Conservation (phyloP, 2,329 filamentous ascomycete genomes). For the Fusarium nodosum region DNA sequence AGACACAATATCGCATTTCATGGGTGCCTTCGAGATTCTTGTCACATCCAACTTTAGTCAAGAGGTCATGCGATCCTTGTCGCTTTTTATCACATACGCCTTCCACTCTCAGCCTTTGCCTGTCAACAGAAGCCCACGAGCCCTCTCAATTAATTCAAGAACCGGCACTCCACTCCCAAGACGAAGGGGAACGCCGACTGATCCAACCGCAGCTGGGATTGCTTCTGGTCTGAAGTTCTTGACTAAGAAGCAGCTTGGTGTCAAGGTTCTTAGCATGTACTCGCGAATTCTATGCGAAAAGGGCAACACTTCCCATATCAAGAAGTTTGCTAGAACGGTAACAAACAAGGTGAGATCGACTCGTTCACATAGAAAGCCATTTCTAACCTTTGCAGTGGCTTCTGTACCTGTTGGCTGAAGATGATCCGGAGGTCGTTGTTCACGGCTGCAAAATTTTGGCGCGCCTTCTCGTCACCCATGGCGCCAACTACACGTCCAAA, state of each 20-base stretch:
- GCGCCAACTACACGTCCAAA: constrained; percentile 83
- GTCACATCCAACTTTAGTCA: constrained; percentile 85
- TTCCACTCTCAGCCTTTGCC: constrained; percentile 73
- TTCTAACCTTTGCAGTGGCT: constrained; percentile 75
- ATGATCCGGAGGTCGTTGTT: constrained; percentile 85
- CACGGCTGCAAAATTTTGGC: constrained; percentile 86
- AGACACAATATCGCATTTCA: constrained; percentile 80
- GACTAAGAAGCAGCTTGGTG: constrained; percentile 78
- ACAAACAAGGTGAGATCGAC: constrained; percentile 81
- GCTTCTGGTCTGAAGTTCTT: constrained; percentile 57
- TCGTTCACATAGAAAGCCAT: rapidly evolving
- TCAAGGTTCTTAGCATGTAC: constrained; percentile 82
- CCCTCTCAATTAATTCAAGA: constrained; percentile 56
- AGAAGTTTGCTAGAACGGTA: constrained; percentile 92
- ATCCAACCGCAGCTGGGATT: constrained; percentile 50
- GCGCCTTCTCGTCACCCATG: constrained; percentile 85
- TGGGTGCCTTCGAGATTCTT: constrained; percentile 82
- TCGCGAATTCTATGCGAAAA: constrained; percentile 82
- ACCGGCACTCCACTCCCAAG: constrained; percentile 58
- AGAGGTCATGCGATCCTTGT: constrained; percentile 86
- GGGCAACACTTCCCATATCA: constrained; percentile 75
- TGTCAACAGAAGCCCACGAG: constrained; percentile 65
- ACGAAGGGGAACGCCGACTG: constrained; percentile 55
- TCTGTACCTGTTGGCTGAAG: constrained; percentile 88
- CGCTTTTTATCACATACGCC: constrained; percentile 93